Base-by-base conservation (phyloP, 768 basidiomycete species). In the Collybiopsis luxurians region DNA sequence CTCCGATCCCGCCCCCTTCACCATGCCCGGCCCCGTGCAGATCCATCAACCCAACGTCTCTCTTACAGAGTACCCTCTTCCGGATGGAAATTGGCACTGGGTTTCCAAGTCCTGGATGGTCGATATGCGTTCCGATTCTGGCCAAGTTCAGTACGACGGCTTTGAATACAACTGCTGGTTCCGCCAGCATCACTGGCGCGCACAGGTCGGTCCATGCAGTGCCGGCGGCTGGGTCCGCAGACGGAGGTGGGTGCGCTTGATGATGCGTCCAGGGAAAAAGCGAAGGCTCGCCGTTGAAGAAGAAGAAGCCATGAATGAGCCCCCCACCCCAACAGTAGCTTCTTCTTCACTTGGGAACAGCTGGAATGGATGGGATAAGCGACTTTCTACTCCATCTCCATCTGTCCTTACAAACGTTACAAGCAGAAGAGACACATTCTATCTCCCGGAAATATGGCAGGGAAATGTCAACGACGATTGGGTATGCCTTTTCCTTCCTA, bases 171-270 rank as follows among this genome's bases (percentile, higher is more conserved):
- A 91, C 66, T 90, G 87, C 83, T 67, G 75, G 58, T 94, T 93
- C 62, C 82, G 87, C 17, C 69, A 73, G 31, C 77, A 80, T 48
- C 69, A 83, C 47, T 94, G 91, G 91, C 79, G 81, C 17, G 73
- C 88, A 0, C 71, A 79, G 51, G 76, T 85, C 1, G 87, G 90
- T 9, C 63, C 72, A 24, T 64, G 86, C 42, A 83, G 83, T 65
- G 71, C 81, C 6, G 87, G 87, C 31, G 87, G 86, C 3, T 90
- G 81, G 80, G 91, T 94, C 34, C 78, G 91, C 30, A 75, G 91
- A 45, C 77, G 91, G 46, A 76, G 87, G n/a, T 94, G 92, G 92
- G 73, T 94, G 31, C 79, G 91, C 23, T 75, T 93, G 26, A 93
- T 93, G 92, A 81, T 90, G 76, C 79, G 86, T 13, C 87, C 89